Conservation (phyloP, 2,329 filamentous ascomycete species). For the Acephala macrosclerotiorum region DNA sequence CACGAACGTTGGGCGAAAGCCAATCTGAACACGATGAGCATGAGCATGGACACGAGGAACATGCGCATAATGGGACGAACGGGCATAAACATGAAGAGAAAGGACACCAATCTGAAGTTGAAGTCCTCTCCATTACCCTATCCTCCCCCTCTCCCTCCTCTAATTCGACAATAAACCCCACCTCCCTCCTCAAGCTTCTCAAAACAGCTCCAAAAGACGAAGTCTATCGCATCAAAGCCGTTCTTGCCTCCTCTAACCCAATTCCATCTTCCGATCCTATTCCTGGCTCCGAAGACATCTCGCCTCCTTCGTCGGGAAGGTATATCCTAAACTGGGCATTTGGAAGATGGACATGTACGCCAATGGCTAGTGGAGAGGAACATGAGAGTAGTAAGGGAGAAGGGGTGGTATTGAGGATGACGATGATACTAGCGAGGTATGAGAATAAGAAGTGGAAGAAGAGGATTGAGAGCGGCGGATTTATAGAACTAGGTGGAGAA, state of each 20-base stretch:
- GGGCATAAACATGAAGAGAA: constrained; percentile 50
- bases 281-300: constrained; percentile 24
- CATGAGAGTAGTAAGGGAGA: constrained; percentile 63
- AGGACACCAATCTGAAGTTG: constrained; percentile 82
- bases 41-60: constrained; percentile 43
- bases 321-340: constrained; percentile 99
- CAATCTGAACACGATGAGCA: constrained; percentile 50
- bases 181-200: constrained; percentile 73
- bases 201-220: constrained; percentile 86
- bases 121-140: constrained; percentile 85
- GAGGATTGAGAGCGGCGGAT: constrained; percentile 66
- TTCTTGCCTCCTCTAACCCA: constrained; percentile 56
- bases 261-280: constrained; percentile 58
- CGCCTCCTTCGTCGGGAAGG: constrained; percentile 51
- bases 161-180: constrained; percentile 53
- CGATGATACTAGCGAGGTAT: constrained; percentile 75
- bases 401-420: constrained; percentile 71
- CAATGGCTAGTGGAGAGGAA: constrained; percentile 56
- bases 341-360: constrained; percentile 90
- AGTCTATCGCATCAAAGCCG: constrained; percentile 91
- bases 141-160: constrained; percentile 49
- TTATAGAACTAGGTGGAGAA: constrained; percentile 52
- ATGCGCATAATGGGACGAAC: no score
- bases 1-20: constrained; percentile 58
- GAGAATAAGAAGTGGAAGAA: constrained; percentile 82